A percentile compares a stretch with the other conserved stretches of the same genome.
Conservation (phyloP, 805 yeast species). For the Nakazawaea peltata region DNA sequence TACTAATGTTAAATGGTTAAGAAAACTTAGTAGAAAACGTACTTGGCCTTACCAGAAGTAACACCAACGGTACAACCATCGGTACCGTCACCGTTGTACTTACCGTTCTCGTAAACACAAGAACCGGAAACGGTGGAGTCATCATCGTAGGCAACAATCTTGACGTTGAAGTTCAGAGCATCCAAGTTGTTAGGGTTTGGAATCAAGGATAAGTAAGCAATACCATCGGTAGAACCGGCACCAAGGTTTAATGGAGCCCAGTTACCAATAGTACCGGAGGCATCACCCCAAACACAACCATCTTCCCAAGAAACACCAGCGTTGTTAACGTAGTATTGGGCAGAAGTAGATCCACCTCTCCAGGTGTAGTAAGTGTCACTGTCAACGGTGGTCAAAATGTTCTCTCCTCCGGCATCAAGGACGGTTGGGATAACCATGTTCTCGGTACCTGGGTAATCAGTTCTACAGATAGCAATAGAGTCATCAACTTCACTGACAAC, state of each 20-base stretch:
- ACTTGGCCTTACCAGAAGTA: constrained; percentile 73
- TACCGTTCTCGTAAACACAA: constrained; percentile 77
- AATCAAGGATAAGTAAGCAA: constrained; percentile 61
- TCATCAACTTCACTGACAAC: constrained; percentile 43
- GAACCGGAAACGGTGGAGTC: constrained; percentile 58
- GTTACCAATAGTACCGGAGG: constrained; percentile 58
- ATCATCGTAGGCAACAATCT: constrained; percentile 67
- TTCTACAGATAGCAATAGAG: constrained; percentile 62
- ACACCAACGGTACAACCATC: constrained; percentile 95
- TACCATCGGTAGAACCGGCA: constrained; percentile 58
- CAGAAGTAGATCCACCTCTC: constrained; percentile 56
- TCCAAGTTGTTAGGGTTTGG: constrained; percentile 67
- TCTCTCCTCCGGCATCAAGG: constrained; percentile 42
- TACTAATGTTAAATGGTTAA: too few species aligned
- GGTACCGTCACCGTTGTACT: constrained; percentile 57
- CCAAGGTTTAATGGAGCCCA: constrained; percentile 79
- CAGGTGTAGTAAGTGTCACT: constrained; percentile 51
- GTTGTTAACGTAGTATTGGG: constrained; percentile 70
- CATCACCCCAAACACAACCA: constrained; percentile 67
- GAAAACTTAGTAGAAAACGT: constrained; percentile 78
- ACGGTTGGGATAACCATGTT: constrained; percentile 71
- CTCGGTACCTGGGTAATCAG: constrained; percentile 79
- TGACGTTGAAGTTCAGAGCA: constrained; percentile 60
- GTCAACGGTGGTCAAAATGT: constrained; percentile 53
- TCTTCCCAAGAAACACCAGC: constrained; percentile 64